These are phyloP conservation scores for Helicocarpus griseus DNA, from an alignment of 2,329 filamentous ascomycete genomes.

Conservation along the genomic window DNA sequence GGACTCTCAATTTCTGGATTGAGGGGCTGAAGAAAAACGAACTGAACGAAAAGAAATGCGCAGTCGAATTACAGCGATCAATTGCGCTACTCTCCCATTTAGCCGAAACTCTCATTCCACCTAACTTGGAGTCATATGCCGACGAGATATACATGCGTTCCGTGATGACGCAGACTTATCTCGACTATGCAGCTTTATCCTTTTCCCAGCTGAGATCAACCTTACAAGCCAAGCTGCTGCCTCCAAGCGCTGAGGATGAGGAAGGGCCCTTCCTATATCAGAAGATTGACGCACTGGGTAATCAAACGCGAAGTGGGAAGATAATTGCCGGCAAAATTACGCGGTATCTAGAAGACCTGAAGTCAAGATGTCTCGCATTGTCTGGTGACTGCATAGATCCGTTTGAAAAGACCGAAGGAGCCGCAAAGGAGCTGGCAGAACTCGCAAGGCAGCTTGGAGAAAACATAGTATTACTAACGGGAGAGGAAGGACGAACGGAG, in stretches of 20 bases:
- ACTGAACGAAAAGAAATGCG: conserved; percentile 72
- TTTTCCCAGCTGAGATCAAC: conserved; percentile 55
- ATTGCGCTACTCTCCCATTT: conserved; percentile 83
- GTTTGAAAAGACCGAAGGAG: conserved; percentile 60
- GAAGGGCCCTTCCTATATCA: conserved; percentile 59
- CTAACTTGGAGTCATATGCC: conserved; percentile 61
- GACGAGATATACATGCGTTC: conserved; percentile 72
- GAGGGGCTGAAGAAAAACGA: conserved; percentile 76
- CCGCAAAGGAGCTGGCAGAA: conserved; percentile 55
- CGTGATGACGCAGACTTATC: conserved; percentile 65
- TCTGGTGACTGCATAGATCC: conserved; percentile 55
- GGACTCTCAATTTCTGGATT: conserved; percentile 79
- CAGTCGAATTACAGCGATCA: conserved; percentile 69
- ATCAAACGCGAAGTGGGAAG: conserved; percentile 71
- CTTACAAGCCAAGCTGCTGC: conserved; percentile 55
- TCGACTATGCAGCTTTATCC: conserved; percentile 65
- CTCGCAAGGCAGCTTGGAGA: conserved; percentile 59
- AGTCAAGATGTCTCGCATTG: conserved; percentile 63
- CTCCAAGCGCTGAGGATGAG: conserved; percentile 56
- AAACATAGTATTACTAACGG: conserved; percentile 55
- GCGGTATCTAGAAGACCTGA: conserved; percentile 67
- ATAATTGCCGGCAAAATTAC: conserved; percentile 71
- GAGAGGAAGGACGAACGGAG: conserved; percentile 61
- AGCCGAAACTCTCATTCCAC: conserved; percentile 66
- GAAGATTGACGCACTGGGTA: conserved; percentile 61